phyloP scores from a whole-genome alignment of 768 basidiomycete species.

The Rhodotorula kratochvilovae region DNA sequence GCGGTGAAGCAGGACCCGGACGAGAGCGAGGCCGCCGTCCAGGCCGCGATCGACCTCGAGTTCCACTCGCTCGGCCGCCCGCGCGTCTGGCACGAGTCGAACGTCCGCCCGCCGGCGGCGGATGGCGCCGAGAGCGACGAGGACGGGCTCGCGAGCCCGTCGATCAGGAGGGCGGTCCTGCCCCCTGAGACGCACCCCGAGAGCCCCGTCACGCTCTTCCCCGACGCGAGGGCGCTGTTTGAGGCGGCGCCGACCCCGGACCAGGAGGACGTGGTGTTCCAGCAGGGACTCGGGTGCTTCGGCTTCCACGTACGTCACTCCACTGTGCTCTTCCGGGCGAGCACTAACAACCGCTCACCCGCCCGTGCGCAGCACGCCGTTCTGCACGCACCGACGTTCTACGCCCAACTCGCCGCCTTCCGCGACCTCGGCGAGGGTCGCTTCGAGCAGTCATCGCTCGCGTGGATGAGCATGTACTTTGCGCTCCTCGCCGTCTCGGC shows the following conservation, averaged over 20 bases:
- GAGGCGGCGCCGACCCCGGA: slow-evolving; percentile 6
- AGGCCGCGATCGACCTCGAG: slow-evolving; percentile 33
- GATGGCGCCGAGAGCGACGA: background rate
- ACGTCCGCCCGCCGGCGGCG: background rate
- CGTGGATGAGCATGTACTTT: slow-evolving; percentile 36
- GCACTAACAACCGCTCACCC: too few species aligned
- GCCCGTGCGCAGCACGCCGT: slow-evolving; percentile 17
- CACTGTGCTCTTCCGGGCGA: too few species aligned
- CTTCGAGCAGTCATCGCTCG: slow-evolving; percentile 15
- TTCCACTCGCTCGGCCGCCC: slow-evolving; percentile 29
- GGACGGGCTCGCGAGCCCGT: slow-evolving; percentile 1
- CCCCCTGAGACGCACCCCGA: slow-evolving; percentile 2
- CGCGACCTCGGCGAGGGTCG: slow-evolving; percentile 21
- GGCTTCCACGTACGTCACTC: slow-evolving; percentile 31
- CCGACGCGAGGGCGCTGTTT: slow-evolving; percentile 5
- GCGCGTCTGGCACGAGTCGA: slow-evolving; percentile 17
- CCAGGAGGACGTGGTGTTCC: slow-evolving; percentile 21
- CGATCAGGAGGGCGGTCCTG: slow-evolving; percentile 4
- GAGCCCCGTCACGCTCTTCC: slow-evolving; percentile 14
- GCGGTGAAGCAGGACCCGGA: slow-evolving; percentile 24
- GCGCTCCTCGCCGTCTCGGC: slow-evolving; percentile 29
- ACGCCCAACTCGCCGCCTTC: slow-evolving; percentile 25
- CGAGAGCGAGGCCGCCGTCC: slow-evolving; percentile 21
- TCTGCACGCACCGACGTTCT: slow-evolving; percentile 19
- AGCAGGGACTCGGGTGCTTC: slow-evolving; percentile 7